A percentile compares a stretch with the other conserved stretches of the same genome.
Evolutionary conservation across 306 rosid species (phyloP).

Genomic region (Pueraria montana): DNA sequence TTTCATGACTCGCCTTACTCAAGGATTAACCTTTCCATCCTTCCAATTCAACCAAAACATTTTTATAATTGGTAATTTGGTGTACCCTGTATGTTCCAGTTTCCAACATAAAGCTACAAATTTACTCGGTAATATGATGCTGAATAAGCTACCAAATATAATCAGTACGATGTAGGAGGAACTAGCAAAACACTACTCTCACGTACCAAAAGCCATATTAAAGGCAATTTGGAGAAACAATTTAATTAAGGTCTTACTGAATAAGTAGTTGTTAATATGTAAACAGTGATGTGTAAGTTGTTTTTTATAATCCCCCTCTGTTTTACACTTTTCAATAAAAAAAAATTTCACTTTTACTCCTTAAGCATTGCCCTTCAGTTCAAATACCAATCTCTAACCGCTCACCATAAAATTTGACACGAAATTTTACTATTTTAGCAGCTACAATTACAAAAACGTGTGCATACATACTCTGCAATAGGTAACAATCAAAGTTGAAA

Average conservation of each 20-base stretch:
- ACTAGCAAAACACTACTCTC: neutral
- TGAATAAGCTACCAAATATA: slow-evolving; percentile 17
- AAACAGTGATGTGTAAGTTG: neutral
- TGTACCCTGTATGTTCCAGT: neutral
- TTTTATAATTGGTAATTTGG: neutral
- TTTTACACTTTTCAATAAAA: neutral
- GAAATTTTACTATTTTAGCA: neutral
- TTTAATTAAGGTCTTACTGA: too few relatives aligned
- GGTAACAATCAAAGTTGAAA: neutral
- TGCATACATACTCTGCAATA: neutral
- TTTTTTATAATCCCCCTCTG: neutral
- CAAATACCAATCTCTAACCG: neutral
- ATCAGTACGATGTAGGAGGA: neutral
- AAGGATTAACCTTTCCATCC: neutral
- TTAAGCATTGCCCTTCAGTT: neutral
- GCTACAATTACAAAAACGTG: slow-evolving; percentile 5
- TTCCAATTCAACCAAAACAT: slow-evolving; percentile 31
- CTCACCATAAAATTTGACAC: neutral
- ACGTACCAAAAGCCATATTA: too few relatives aligned
- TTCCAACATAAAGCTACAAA: slow-evolving; percentile 14
- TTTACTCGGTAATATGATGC: neutral
- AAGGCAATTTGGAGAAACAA: too few relatives aligned
- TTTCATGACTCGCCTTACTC: neutral
- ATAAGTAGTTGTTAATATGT: too few relatives aligned
- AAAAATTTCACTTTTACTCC: neutral